Evolutionary conservation across 2,329 filamentous ascomycete species (phyloP).

Genomic region (Xylariomycetidae sp.): DNA sequence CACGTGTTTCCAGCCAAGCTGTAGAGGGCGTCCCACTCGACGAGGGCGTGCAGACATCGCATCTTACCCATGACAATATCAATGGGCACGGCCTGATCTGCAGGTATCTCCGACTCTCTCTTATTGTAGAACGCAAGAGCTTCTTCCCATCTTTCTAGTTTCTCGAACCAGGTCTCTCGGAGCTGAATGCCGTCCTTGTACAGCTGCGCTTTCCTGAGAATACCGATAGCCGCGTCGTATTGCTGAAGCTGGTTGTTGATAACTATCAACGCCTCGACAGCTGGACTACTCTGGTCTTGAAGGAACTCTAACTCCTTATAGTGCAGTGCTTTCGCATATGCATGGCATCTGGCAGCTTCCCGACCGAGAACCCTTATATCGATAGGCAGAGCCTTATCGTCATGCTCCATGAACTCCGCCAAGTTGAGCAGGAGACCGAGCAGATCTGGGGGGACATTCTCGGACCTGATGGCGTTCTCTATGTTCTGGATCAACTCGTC

Average conservation of each 20-base stretch:
- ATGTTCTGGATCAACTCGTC: slow-evolving; percentile 95
- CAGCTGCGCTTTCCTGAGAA: slow-evolving; percentile 88
- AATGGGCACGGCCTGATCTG: slow-evolving; percentile 60
- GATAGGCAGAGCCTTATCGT: slow-evolving; percentile 96
- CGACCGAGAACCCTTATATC: slow-evolving; percentile 92
- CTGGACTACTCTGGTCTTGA: slow-evolving; percentile 91
- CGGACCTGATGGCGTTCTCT: slow-evolving; percentile 89
- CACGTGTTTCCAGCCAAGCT: slow-evolving; percentile 88
- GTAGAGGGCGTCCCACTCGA: slow-evolving; percentile 94
- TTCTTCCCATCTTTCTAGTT: slow-evolving; percentile 96
- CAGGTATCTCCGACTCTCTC: slow-evolving; percentile 66
- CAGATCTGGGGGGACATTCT: slow-evolving; percentile 93
- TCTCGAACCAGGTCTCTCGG: slow-evolving; percentile 98
- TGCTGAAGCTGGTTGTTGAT: slow-evolving; percentile 99
- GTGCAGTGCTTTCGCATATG: slow-evolving; percentile 94
- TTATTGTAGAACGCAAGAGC: slow-evolving; percentile 88
- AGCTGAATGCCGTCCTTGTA: slow-evolving; percentile 92
- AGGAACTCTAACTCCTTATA: slow-evolving; percentile 99
- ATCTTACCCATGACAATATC: slow-evolving; percentile 99
- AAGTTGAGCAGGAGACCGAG: slow-evolving; percentile 91
- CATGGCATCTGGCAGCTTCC: slow-evolving; percentile 94
- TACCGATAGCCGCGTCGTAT: slow-evolving; percentile 96
- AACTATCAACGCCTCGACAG: slow-evolving; percentile 94
- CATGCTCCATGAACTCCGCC: slow-evolving; percentile 99
- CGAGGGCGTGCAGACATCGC: slow-evolving; percentile 93